A percentile compares a stretch with the other conserved stretches of the same genome.
These are phyloP conservation scores for Bryoglossum gracile DNA, from an alignment of 495 filamentous ascomycete genomes.

Conservation along the genomic window DNA sequence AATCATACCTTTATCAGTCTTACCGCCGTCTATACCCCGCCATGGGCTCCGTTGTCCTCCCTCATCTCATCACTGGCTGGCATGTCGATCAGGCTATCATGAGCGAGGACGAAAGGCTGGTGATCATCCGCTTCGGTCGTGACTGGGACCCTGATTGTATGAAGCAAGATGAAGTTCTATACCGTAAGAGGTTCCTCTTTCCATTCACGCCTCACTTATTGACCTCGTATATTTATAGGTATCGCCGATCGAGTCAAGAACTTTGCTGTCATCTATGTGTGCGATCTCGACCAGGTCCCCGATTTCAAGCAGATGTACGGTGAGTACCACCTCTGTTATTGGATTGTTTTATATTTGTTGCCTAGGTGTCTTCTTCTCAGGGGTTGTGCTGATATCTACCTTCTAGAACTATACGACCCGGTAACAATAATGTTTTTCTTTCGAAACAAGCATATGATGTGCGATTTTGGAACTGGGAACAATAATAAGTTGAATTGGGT, in stretches of 20 bases:
- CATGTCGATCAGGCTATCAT: slow-evolving; percentile 92
- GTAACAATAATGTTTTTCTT: slow-evolving; percentile 79
- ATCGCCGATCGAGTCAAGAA: slow-evolving; percentile 82
- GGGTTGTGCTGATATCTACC: slow-evolving; percentile 18
- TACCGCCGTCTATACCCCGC: background rate
- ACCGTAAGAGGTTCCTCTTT: slow-evolving; percentile 44
- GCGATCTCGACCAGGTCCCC: slow-evolving; percentile 89
- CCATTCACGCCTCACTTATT: background rate
- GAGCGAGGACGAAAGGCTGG: slow-evolving; percentile 88
- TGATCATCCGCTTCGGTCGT: slow-evolving; percentile 84
- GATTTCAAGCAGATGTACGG: slow-evolving; percentile 95
- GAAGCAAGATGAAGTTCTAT: slow-evolving; percentile 88
- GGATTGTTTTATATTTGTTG: slow-evolving; percentile 41
- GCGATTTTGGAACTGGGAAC: slow-evolving; percentile 93
- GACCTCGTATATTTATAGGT: slow-evolving; percentile 20
- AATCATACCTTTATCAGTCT: background rate
- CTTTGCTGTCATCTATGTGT: slow-evolving; percentile 91
- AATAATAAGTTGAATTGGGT: slow-evolving; percentile 98
- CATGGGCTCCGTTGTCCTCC: slow-evolving; percentile 96
- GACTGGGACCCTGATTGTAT: slow-evolving; percentile 74
- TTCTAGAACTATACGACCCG: slow-evolving; percentile 45
- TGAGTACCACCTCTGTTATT: slow-evolving; percentile 45
- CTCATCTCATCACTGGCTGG: slow-evolving; percentile 87
- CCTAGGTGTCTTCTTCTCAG: background rate
- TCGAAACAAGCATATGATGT: slow-evolving; percentile 98